Conservation (phyloP, 2,329 filamentous ascomycete genomes). For the Bipolaris cookei region DNA sequence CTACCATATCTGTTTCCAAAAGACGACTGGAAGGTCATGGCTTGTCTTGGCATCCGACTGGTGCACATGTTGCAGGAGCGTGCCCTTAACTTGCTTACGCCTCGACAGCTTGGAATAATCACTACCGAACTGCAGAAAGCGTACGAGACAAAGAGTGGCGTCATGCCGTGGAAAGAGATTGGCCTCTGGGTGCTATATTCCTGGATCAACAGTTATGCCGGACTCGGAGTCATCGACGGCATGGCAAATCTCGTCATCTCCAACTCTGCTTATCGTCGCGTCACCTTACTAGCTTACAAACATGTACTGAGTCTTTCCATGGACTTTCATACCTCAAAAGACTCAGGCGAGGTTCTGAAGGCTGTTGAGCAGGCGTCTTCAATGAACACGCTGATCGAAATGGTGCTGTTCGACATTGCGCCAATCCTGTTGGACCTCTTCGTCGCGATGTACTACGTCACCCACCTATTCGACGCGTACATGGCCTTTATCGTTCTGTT, state of each 20-base stretch:
- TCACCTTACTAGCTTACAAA: conserved; percentile 67
- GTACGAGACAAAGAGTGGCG: conserved; percentile 46
- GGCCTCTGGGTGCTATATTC: conserved; percentile 56
- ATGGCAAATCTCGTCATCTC: conserved; percentile 63
- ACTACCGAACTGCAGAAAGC: conserved; percentile 66
- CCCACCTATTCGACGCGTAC: conserved; percentile 66
- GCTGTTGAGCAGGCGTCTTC: conserved; percentile 68
- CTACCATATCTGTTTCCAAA: conserved; percentile 81
- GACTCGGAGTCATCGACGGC: conserved; percentile 58
- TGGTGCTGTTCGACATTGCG: conserved; percentile 63
- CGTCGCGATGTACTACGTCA: conserved; percentile 67
- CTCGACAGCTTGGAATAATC: conserved; percentile 81
- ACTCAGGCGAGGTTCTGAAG: conserved; percentile 68
- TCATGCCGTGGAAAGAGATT: conserved; percentile 61
- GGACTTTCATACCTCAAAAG: conserved; percentile 72
- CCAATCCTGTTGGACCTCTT: conserved; percentile 68
- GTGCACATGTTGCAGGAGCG: conserved; percentile 74
- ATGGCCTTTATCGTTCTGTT: conserved; percentile 50
- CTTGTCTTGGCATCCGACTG: conserved; percentile 70
- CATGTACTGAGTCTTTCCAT: conserved; percentile 73
- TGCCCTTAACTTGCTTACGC: conserved; percentile 75
- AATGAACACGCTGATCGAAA: conserved; percentile 65
- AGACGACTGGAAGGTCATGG: conserved; percentile 68
- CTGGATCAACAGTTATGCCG: conserved; percentile 59
- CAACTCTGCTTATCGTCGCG: conserved; percentile 63